These are phyloP conservation scores for Arthrobotrys entomopaga DNA, from an alignment of 2,329 filamentous ascomycete genomes.

Conservation along the genomic window DNA sequence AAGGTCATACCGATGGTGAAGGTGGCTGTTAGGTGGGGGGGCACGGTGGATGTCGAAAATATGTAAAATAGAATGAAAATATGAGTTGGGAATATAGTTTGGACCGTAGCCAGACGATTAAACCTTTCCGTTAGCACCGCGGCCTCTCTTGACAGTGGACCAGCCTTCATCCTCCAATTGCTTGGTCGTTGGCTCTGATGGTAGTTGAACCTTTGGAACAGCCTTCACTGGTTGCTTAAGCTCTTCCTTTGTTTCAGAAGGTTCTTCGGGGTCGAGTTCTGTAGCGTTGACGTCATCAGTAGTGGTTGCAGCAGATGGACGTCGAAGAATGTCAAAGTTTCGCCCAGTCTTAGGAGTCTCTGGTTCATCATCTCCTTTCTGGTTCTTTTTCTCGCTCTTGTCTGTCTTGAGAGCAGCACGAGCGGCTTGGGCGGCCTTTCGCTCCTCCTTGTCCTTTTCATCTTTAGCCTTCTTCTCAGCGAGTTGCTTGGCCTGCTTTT, in stretches of 20 bases:
- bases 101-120: slow-evolving; percentile 42
- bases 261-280: slow-evolving; percentile 60
- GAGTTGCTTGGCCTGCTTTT: slow-evolving; percentile 86
- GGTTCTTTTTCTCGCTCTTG: slow-evolving; percentile 64
- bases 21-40: slow-evolving; percentile 18
- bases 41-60: slow-evolving; percentile 5
- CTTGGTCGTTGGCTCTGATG: slow-evolving; percentile 63
- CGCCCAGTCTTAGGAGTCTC: slow-evolving; percentile 62
- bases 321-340: slow-evolving; percentile 69
- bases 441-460: slow-evolving; percentile 69
- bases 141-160: slow-evolving; percentile 53
- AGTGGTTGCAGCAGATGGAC: slow-evolving; percentile 65
- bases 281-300: slow-evolving; percentile 63
- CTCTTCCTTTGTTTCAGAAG: slow-evolving; percentile 48
- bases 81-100: background rate
- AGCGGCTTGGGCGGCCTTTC: slow-evolving; percentile 72
- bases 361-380: slow-evolving; percentile 59
- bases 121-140: slow-evolving; percentile 52
- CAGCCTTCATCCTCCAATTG: slow-evolving; percentile 62
- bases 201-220: slow-evolving; percentile 69
- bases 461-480: slow-evolving; percentile 82
- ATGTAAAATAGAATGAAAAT: slow-evolving; percentile 18
- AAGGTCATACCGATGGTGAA: background rate
- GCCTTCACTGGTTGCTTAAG: slow-evolving; percentile 63
- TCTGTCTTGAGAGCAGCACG: slow-evolving; percentile 70